phyloP scores from a whole-genome alignment of 352 stramenopile genomes.

The Hyphochytrium catenoides region DNA sequence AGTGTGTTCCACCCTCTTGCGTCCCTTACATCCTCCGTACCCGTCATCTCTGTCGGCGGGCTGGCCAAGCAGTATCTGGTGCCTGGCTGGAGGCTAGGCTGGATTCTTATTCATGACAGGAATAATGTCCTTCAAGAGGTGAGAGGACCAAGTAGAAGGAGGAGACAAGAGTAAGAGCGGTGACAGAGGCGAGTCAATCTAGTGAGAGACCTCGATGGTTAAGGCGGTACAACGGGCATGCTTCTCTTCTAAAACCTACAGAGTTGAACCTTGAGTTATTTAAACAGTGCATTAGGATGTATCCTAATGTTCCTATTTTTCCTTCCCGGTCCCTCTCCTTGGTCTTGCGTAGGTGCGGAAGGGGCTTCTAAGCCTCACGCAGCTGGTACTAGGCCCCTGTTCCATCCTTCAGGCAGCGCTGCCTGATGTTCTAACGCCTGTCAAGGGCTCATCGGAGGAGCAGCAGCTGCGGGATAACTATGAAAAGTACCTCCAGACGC shows the following conservation, averaged over 20 bases:
- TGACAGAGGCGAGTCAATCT: too few relatives aligned
- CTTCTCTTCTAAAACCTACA: too few relatives aligned
- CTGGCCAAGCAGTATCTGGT: slow-evolving; percentile 87
- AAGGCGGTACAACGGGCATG: too few relatives aligned
- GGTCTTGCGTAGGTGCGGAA: slow-evolving; percentile 55
- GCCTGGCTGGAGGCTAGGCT: slow-evolving; percentile 82
- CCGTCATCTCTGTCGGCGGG: slow-evolving; percentile 45
- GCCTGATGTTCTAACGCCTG: slow-evolving; percentile 43
- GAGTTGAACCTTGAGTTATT: too few relatives aligned
- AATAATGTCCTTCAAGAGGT: slow-evolving; percentile 29
- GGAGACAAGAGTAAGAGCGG: too few relatives aligned
- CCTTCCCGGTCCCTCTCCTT: too few relatives aligned
- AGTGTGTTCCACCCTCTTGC: slow-evolving; percentile 57
- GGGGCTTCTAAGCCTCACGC: slow-evolving; percentile 70
- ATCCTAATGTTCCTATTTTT: too few relatives aligned
- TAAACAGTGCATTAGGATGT: too few relatives aligned
- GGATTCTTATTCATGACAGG: slow-evolving; percentile 79
- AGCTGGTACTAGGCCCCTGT: slow-evolving; percentile 71
- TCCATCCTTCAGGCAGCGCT: slow-evolving; percentile 66
- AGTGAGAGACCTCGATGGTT: too few relatives aligned
- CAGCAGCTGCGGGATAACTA: slow-evolving; percentile 48
- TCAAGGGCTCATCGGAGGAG: slow-evolving; percentile 24
- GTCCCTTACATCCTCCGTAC: slow-evolving; percentile 40
- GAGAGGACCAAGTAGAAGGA: too few relatives aligned
- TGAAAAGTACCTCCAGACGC: slow-evolving; percentile 34